Percentiles rank a stretch among this genome's conserved stretches.
phyloP scores from a whole-genome alignment of 257 asterid species.

The Solanum pinnatisectum region DNA sequence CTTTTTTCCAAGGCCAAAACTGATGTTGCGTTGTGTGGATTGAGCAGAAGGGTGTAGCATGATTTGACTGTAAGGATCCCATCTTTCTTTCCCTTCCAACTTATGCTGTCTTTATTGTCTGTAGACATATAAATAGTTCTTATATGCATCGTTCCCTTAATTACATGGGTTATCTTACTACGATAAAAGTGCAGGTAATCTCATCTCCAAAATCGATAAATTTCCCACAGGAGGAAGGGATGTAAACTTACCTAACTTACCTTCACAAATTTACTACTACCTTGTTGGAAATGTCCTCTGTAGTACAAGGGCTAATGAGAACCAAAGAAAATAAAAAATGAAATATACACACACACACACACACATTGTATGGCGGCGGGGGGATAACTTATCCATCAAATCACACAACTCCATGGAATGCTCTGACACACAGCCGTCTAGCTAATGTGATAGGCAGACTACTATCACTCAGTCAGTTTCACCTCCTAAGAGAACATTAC shows the following conservation, averaged over 20 bases:
- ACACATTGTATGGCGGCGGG: neutral
- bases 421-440: neutral
- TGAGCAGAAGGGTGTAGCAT: neutral
- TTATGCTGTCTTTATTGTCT: neutral
- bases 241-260: neutral
- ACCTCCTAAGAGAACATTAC: neutral
- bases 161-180: neutral
- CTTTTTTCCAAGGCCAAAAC: neutral
- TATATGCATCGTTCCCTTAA: neutral
- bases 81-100: neutral
- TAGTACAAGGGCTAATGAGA: neutral
- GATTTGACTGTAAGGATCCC: neutral
- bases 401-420: neutral
- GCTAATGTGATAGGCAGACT: neutral
- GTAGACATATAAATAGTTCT: neutral
- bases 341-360: neutral
- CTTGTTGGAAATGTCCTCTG: neutral
- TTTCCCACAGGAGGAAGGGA: neutral
- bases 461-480: neutral
- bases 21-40: neutral
- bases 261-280: neutral
- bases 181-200: neutral
- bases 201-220: neutral
- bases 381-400: neutral
- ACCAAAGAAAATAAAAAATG: neutral